phyloP scores from a whole-genome alignment of 164 flowering plant genomes.

The Magnolia sinica region DNA sequence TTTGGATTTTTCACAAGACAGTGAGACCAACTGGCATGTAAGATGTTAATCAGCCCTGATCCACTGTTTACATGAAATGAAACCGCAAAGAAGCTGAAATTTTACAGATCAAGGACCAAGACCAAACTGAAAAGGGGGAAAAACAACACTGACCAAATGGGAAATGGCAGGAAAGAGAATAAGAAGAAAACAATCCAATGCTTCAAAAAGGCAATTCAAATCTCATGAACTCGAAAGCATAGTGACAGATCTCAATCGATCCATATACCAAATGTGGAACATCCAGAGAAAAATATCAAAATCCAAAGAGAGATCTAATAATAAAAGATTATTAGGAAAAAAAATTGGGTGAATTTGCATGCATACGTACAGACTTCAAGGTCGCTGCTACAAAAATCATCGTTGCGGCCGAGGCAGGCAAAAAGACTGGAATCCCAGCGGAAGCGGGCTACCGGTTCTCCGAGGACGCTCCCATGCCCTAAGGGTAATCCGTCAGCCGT shows the following conservation, averaged over 20 bases:
- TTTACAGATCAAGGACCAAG: not conserved
- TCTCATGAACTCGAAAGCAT: no score
- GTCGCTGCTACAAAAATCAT: constrained; percentile 94
- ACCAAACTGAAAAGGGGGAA: no score
- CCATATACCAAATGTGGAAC: no score
- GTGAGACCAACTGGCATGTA: no score
- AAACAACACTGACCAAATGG: no score
- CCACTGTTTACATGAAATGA: not conserved
- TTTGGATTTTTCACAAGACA: no score
- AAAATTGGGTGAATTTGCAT: not conserved
- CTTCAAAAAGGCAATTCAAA: no score
- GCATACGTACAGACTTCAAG: constrained; percentile 86
- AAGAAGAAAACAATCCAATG: no score
- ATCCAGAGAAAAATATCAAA: no score
- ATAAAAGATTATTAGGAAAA: not conserved
- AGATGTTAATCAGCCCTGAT: no score
- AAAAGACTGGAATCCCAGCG: constrained; percentile 73
- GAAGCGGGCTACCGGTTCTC: constrained; percentile 53
- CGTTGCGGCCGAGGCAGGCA: constrained; percentile 77
- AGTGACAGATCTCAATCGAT: no score
- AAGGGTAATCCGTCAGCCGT: constrained; percentile 69
- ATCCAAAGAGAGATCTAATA: not conserved
- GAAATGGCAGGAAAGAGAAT: no score
- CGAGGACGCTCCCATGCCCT: constrained; percentile 57
- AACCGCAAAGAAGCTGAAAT: not conserved